Evolutionary conservation across 331 rosid genomes (phyloP), one percentile per base, ranked within the genome.

Genomic region (Spiraea crenata): DNA sequence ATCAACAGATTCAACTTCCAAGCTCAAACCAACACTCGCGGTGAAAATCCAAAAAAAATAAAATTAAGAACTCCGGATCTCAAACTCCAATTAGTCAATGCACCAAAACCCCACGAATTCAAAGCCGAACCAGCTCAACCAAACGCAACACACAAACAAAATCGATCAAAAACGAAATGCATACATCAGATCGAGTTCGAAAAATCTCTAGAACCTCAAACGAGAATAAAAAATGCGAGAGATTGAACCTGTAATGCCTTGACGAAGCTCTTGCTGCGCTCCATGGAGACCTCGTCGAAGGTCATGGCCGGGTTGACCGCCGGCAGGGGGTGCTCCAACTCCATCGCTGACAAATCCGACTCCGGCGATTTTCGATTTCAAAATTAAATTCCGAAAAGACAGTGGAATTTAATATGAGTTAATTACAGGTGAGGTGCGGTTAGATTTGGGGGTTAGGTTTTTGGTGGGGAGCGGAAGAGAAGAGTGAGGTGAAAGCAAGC

Each of bases 211-310:
- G 31, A 25, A 25, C 31, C 31, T 25, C 1, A 25, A 25, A 25
- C 31, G 31, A 25, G 31, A 25, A 25, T 25, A 25, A 25, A 25
- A 6, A 65, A 40, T 4, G 35, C 14, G 50, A 74, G 69, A 66
- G 2, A 74, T 15, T 46, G 63, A 65, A 93, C 98, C 97, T 93
- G 98, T 72, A 93, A 83, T 57, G 98, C 93, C 39, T 83, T 82
- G 77, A 90, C 84, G 72, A 92, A 92, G 85, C 82, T 78, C 81
- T 88, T 90, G 85, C 98, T 87, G 1, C 86, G 86, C 46, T 90
- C 97, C 98, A 93, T 93, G 60, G 93, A 84, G 61, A 82, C 87
- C 75, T 88, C 90, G 34, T 90, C 97, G 77, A 90, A 89, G 44
- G 97, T 85, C 99, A 86, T 93, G 58, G 92, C 84, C 25, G 90